These are phyloP conservation scores for Pseudocercospora musae DNA, from an alignment of 2,329 filamentous ascomycete genomes.

Conservation along the genomic window DNA sequence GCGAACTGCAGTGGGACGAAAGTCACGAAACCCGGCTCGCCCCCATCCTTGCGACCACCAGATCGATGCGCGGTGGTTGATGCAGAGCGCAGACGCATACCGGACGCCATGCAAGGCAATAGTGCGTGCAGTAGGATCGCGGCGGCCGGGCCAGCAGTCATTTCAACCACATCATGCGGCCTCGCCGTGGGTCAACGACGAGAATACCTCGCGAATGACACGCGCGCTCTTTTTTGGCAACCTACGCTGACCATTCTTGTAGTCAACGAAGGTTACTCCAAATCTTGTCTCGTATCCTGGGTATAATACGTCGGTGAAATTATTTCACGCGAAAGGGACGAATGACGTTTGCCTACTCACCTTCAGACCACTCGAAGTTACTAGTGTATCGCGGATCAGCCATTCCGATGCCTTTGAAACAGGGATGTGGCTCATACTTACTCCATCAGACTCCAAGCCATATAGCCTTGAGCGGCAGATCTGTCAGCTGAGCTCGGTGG, in stretches of 20 bases:
- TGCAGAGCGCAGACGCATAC: conserved; percentile 10
- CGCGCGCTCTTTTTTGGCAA: conserved; percentile 81
- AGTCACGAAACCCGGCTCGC: background rate
- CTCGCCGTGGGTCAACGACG: conserved; percentile 5
- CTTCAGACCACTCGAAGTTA: conserved; percentile 74
- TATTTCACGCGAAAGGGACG: conserved; percentile 7
- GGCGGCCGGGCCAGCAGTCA: background rate
- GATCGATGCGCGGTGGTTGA: conserved; percentile 1
- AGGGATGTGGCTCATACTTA: conserved; percentile 1
- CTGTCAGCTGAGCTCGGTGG: conserved; percentile 2
- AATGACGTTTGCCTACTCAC: background rate
- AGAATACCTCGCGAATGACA: conserved; percentile 50
- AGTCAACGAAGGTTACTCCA: conserved; percentile 80
- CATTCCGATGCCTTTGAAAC: conserved; percentile 1
- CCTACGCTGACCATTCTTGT: conserved; percentile 72
- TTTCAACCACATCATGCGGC: background rate
- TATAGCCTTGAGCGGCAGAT: conserved; percentile 3
- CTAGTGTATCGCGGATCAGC: conserved; percentile 35
- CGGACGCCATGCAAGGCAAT: conserved; percentile 6
- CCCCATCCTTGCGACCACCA: conserved; percentile 7
- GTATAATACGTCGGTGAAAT: conserved; percentile 33
- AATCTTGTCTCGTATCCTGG: conserved; percentile 74
- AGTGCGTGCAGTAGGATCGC: conserved; percentile 5
- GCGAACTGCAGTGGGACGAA: background rate
- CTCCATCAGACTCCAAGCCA: conserved; percentile 13